Evolutionary conservation across 192 early-diverging fungal genomes (phyloP), one percentile per base, ranked within the genome.

Genomic region (Thamnidium elegans): DNA sequence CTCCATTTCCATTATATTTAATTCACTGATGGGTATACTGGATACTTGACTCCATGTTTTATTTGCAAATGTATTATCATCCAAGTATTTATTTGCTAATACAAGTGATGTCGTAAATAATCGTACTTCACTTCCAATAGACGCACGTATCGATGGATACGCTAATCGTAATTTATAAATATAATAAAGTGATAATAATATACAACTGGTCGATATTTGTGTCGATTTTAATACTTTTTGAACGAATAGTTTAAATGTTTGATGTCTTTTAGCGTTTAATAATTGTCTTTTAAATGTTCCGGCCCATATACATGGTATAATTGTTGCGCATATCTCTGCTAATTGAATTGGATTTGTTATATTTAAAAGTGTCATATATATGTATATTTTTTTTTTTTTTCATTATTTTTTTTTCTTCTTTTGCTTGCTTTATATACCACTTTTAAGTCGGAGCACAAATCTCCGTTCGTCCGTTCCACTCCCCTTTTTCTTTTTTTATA

Each of bases 51-150:
- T 85, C 94, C 94, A 96, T 14, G 69, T 76, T 62, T 88, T 84
- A 70, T 92, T 93, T 11, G 94, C 87, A 66, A 91, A 96, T 50
- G 92, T 94, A 72, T 94, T 94, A 74, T 96, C 94, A 67, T 92
- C 86, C 26, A 93, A 77, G 66, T 85, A 87, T 67, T 95, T 95
- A 79, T 90, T 93, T 55, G 90, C 87, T 4, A 92, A 80, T 80
- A 92, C 90, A 36, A 95, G 78, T 36, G 91, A 86, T n/a, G 89
- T 89, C 7, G 91, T 88, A 68, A 95, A 90, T 46, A 94, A 68
- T 15, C 92, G 77, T 59, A 88, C 91, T 65, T 95, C 93, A 51
- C 86, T 88, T 47, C 93, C 93, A 42, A 73, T 70, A 31, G 78
- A 76, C 50, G 84, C 88, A 68, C 78, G 76, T 36, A 87, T 79